These are phyloP conservation scores for Pythium apleroticum DNA, from an alignment of 352 stramenopile species.

Conservation along the genomic window DNA sequence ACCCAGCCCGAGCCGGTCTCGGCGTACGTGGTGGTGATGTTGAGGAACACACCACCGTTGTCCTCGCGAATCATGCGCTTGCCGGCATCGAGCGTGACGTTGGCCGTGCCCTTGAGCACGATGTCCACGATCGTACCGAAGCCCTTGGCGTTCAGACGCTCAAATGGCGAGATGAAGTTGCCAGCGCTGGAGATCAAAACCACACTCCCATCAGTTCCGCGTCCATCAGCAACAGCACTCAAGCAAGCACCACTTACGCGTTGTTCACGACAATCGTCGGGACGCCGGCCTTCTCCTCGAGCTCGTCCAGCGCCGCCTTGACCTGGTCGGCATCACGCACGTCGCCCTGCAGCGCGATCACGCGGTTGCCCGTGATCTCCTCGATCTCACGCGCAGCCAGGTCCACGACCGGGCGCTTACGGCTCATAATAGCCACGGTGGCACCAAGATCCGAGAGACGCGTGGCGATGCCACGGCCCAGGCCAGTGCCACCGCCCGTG, in stretches of 20 bases:
- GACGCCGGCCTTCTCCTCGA: conserved; percentile 60
- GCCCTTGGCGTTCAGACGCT: conserved; percentile 91
- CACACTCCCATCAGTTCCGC: conserved; percentile 16
- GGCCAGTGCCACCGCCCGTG: conserved; percentile 93
- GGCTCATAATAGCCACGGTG: conserved; percentile 94
- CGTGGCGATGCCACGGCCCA: conserved; percentile 94
- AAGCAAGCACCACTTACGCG: conserved; percentile 36
- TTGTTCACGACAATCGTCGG: conserved; percentile 84
- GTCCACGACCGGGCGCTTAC: conserved; percentile 90
- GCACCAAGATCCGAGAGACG: conserved; percentile 92
- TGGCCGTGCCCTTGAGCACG: conserved; percentile 86
- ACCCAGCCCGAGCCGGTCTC: conserved; percentile 94
- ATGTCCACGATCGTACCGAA: conserved; percentile 98
- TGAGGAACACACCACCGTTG: conserved; percentile 90
- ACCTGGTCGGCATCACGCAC: conserved; percentile 90
- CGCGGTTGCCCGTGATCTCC: conserved; percentile 51
- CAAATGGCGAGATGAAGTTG: conserved; percentile 94
- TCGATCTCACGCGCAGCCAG: conserved; percentile 79
- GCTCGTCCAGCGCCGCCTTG: conserved; percentile 77
- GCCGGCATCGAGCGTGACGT: conserved; percentile 78
- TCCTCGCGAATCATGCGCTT: conserved; percentile 81
- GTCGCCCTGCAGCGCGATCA: conserved; percentile 79
- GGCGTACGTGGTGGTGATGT: conserved; percentile 96
- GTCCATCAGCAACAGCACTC: background rate
- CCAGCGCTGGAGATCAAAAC: conserved; percentile 70